Conservation (phyloP, 441 rosid species). For the Aleurites moluccanus region DNA sequence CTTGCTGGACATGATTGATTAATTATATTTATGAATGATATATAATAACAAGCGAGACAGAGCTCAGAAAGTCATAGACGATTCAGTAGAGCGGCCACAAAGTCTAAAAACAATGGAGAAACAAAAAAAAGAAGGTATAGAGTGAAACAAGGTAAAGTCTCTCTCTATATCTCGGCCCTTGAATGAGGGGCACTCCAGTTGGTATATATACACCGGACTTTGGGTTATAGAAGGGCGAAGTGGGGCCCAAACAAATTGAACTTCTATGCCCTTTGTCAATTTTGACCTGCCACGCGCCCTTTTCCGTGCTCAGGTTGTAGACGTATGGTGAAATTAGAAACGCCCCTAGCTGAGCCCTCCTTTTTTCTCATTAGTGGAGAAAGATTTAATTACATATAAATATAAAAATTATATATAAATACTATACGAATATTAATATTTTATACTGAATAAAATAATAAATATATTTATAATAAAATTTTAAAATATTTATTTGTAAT, state of each 20-base stretch:
- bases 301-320: background rate
- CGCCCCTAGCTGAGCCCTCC: background rate
- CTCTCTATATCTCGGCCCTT: background rate
- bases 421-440: no score
- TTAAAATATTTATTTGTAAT: no score
- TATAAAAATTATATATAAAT: no score
- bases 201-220: conserved; percentile 16
- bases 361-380: no score
- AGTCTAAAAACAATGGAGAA: background rate
- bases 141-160: background rate
- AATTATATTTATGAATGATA: no score
- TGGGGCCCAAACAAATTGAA: conserved; percentile 7
- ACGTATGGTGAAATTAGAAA: background rate
- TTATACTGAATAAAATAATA: no score
- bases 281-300: conserved; percentile 28
- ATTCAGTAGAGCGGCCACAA: background rate
- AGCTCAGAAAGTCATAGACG: conserved; percentile 1
- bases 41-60: background rate
- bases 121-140: background rate
- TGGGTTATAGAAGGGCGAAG: background rate
- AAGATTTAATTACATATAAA: no score
- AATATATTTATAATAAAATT: no score
- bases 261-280: conserved; percentile 16
- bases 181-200: background rate
- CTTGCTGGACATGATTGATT: conserved; percentile 29